phyloP scores from a whole-genome alignment of 2,329 filamentous ascomycete species.

The Fusarium secorum region DNA sequence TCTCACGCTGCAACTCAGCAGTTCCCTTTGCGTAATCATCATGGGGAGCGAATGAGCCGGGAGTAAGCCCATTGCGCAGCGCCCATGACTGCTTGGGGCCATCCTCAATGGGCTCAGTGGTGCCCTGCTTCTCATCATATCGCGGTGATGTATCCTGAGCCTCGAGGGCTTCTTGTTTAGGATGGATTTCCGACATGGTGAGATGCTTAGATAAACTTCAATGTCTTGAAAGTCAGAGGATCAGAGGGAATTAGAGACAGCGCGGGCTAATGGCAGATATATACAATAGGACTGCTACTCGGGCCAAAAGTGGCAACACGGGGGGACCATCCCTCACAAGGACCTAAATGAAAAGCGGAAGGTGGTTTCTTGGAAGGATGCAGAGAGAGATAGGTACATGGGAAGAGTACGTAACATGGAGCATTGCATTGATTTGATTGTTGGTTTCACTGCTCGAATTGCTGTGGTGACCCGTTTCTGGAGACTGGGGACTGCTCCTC shows the following conservation, averaged over 20 bases:
- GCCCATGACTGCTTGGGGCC: conserved; percentile 33
- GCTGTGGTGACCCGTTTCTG: conserved; percentile 1
- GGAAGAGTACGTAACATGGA: conserved; percentile 11
- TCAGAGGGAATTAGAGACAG: background rate
- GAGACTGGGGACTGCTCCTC: background rate
- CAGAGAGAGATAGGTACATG: conserved; percentile 1
- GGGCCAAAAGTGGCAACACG: background rate
- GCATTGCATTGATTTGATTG: background rate
- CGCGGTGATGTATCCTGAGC: conserved; percentile 13
- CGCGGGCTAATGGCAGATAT: conserved; percentile 15
- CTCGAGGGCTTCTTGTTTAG: conserved; percentile 29
- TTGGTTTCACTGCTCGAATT: conserved; percentile 1
- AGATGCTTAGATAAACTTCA: background rate
- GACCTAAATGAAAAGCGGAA: conserved; percentile 29
- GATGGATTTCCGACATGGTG: conserved; percentile 31
- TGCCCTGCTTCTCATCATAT: conserved; percentile 33
- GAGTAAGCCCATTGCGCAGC: conserved; percentile 40
- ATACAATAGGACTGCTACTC: background rate
- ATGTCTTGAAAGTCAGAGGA: background rate
- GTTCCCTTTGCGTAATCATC: conserved; percentile 32
- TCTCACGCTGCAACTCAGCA: conserved; percentile 36
- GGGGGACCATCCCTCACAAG: background rate
- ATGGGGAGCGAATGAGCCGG: conserved; percentile 34
- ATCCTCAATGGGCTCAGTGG: conserved; percentile 1
- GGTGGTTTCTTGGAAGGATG: conserved; percentile 12